Conservation (phyloP, 257 asterid genomes). For the Jaltomata sinuosa region DNA sequence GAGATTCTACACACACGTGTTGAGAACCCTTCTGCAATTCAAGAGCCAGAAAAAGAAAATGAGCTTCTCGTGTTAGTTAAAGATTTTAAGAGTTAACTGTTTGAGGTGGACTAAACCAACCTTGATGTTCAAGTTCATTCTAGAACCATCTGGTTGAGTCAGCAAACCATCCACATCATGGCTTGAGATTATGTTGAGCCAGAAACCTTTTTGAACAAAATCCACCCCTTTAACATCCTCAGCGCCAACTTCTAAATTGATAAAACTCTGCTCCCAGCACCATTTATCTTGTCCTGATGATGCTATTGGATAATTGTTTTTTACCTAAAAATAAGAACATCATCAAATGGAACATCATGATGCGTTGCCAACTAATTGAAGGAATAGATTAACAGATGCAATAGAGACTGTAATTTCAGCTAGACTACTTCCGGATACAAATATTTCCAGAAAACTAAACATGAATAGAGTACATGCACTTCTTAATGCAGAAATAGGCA, state of each 20-base stretch:
- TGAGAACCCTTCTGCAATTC: slow-evolving; percentile 83
- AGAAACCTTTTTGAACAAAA: slow-evolving; percentile 79
- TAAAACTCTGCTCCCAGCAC: slow-evolving; percentile 84
- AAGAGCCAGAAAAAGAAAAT: slow-evolving; percentile 4
- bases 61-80: slow-evolving; percentile 12
- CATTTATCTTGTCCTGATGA: slow-evolving; percentile 63
- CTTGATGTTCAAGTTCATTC: slow-evolving; percentile 57
- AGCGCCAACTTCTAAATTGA: slow-evolving; percentile 55
- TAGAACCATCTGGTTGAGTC: slow-evolving; percentile 50
- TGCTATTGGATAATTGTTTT: slow-evolving; percentile 30
- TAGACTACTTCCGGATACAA: background rate
- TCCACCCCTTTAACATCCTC: slow-evolving; percentile 75
- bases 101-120: slow-evolving; percentile 22
- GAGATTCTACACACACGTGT: slow-evolving; percentile 61
- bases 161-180: slow-evolving; percentile 77
- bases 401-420: background rate
- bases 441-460: background rate
- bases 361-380: background rate
- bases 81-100: slow-evolving; percentile 1
- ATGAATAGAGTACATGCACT: background rate
- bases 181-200: slow-evolving; percentile 71
- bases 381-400: background rate
- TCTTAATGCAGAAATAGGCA: background rate
- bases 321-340: slow-evolving; percentile 42
- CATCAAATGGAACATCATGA: background rate